These are phyloP conservation scores for Parascedosporium putredinis DNA, from an alignment of 2,329 filamentous ascomycete species.

Conservation along the genomic window DNA sequence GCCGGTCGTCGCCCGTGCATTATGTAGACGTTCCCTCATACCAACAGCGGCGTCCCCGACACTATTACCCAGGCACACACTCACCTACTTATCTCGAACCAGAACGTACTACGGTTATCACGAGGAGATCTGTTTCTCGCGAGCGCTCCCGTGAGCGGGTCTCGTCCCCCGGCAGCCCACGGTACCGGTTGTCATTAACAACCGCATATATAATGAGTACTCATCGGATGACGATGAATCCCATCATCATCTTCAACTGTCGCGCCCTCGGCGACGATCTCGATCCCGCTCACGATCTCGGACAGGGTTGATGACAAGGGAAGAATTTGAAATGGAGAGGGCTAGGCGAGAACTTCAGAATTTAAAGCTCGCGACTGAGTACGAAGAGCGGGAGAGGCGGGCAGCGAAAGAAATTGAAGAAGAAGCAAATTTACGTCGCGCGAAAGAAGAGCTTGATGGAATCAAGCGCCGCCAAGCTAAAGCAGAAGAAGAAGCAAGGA, in stretches of 20 bases:
- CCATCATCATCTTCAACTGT: constrained; percentile 20
- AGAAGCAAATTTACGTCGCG: constrained; percentile 38
- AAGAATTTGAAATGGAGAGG: constrained; percentile 30
- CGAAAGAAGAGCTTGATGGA: constrained; percentile 36
- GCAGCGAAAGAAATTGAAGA: constrained; percentile 30
- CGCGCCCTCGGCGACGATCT: constrained; percentile 17
- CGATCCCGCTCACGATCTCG: constrained; percentile 25
- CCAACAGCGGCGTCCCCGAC: constrained; percentile 26
- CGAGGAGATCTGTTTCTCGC: constrained; percentile 18
- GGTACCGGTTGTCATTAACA: constrained; percentile 47
- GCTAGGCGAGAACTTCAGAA: constrained; percentile 33
- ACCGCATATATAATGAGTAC: constrained; percentile 39
- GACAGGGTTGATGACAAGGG: constrained; percentile 29
- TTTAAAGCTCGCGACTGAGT: constrained; percentile 28
- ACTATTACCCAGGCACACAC: constrained; percentile 28
- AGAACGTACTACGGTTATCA: constrained; percentile 30
- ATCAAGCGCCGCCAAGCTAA: constrained; percentile 35
- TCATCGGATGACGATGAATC: constrained; percentile 34
- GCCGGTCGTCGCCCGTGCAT: constrained; percentile 30
- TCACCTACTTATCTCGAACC: constrained; percentile 30
- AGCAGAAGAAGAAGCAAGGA: constrained; percentile 37
- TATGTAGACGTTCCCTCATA: constrained; percentile 28
- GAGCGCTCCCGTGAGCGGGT: constrained; percentile 35
- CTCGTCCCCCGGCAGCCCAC: constrained; percentile 25
- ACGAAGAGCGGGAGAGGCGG: constrained; percentile 25